Conservation (phyloP, 106 monocot species). For the Dendrobium officinale region DNA sequence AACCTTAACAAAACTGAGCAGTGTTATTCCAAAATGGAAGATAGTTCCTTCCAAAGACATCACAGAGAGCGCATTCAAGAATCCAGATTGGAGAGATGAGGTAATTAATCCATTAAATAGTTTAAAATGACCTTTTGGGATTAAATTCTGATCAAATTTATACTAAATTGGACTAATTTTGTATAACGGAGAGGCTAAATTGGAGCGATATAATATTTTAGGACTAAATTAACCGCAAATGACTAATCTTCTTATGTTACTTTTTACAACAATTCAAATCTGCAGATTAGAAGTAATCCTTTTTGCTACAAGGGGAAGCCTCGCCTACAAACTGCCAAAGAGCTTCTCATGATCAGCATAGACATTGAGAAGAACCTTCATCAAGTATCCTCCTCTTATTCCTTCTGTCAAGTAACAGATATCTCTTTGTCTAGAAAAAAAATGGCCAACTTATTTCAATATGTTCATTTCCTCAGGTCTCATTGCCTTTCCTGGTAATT, state of each 20-base stretch:
- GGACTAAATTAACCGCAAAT: too few relatives aligned
- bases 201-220: too few relatives aligned
- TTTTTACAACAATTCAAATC: background rate
- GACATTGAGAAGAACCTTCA: slow-evolving; percentile 54
- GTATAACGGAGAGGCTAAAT: too few relatives aligned
- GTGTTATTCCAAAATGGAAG: slow-evolving; percentile 54
- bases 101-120: slow-evolving; percentile 10
- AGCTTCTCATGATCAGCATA: slow-evolving; percentile 53
- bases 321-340: slow-evolving; percentile 42
- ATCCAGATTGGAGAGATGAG: slow-evolving; percentile 28
- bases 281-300: slow-evolving; percentile 32
- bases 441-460: background rate
- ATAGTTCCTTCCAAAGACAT: slow-evolving; percentile 38
- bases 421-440: background rate
- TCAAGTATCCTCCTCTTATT: slow-evolving; percentile 20
- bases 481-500: slow-evolving; percentile 61
- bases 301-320: slow-evolving; percentile 53
- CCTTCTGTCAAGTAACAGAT: too few relatives aligned
- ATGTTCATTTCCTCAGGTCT: slow-evolving; percentile 20
- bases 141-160: too few relatives aligned
- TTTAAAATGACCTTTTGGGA: background rate
- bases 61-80: slow-evolving; percentile 37
- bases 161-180: too few relatives aligned
- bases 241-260: background rate
- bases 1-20: slow-evolving; percentile 18